Evolutionary conservation across 2,329 filamentous ascomycete species (phyloP), one percentile per base, ranked within the genome.

Genomic region (Calonectria ilicicola): DNA sequence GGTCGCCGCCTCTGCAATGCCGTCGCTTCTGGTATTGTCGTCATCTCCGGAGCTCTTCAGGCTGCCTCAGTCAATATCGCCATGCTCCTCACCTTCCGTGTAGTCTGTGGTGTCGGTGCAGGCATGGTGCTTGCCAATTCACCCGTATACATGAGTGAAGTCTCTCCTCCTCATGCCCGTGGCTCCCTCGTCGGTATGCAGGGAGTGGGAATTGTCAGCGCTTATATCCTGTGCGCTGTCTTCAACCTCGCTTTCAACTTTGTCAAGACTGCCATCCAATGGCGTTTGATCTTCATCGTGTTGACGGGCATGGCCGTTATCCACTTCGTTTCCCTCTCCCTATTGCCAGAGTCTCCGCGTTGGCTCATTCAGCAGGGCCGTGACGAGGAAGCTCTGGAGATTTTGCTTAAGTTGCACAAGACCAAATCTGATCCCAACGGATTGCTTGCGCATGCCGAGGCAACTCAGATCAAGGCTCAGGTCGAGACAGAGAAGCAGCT

Each of bases 291-390:
- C 65, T 83, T 81, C 70, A 73, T 75, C 17, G 80, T 81, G 26
- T 78, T 83, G 9, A 78, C 81, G 1, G 60, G 26, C 19, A 60
- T 70, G 42, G 65, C 51, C 8, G 27, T 71, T 17, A 72, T 83
- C n/a, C 80, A 82, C 67, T 76, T 80, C 2, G 69, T 81, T 3
- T 78, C 80, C 3, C 74, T 84, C 23, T 78, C 62, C 17, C 63
- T 58, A 44, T 32, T 85, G 29, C 84, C 83, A 0, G 84, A 85
- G 67, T 84, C 81, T 35, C 84, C 84, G 0, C 79, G 83, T 15
- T 85, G 84, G 84, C 80, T 85, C 17, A 82, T 83, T 74, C 81
- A 82, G 9, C 81, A 84, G 51, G 82, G 81, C n/a, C 79, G 76
- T 2, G 79, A 82, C 21, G 78, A 80, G 2, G 80, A 81, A 9